Percentiles rank a stretch among this genome's conserved stretches.
phyloP scores from a whole-genome alignment of 441 rosid species.

The Croton laevigatus region DNA sequence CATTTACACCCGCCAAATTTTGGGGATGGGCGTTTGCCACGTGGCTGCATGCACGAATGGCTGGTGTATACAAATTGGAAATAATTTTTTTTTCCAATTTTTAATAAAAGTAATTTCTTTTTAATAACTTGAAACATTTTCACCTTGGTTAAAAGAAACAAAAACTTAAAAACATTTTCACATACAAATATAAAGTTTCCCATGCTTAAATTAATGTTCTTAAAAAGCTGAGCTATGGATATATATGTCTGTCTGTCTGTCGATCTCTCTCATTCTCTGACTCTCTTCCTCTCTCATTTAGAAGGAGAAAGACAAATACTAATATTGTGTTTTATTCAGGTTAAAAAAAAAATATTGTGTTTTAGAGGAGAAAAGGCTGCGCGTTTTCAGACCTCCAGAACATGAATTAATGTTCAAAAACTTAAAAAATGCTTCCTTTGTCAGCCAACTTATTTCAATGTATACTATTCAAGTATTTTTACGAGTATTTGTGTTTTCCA shows the following conservation, averaged over 20 bases:
- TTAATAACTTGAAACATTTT: too few species aligned
- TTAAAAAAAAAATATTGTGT: too few species aligned
- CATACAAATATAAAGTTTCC: too few species aligned
- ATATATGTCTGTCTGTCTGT: too few species aligned
- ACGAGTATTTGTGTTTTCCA: too few species aligned
- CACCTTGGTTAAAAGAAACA: too few species aligned
- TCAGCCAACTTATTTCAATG: too few species aligned
- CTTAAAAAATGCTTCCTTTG: not conserved
- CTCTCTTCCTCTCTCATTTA: not conserved
- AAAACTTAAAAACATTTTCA: too few species aligned
- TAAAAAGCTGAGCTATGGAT: constrained; percentile 28
- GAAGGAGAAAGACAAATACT: not conserved
- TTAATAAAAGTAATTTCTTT: not conserved
- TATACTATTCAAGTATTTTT: too few species aligned
- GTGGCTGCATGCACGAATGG: constrained; percentile 36
- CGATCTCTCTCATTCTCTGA: too few species aligned
- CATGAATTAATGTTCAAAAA: constrained; percentile 1
- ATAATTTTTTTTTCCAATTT: not conserved
- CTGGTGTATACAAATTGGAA: not conserved
- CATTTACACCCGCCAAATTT: constrained; percentile 41
- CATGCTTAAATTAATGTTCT: not conserved
- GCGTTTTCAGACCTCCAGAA: not conserved
- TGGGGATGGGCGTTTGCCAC: constrained; percentile 25
- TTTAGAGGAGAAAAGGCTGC: not conserved
- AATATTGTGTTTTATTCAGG: too few species aligned